Evolutionary conservation across 2,329 filamentous ascomycete genomes (phyloP).

Genomic region (Colletotrichum horii): DNA sequence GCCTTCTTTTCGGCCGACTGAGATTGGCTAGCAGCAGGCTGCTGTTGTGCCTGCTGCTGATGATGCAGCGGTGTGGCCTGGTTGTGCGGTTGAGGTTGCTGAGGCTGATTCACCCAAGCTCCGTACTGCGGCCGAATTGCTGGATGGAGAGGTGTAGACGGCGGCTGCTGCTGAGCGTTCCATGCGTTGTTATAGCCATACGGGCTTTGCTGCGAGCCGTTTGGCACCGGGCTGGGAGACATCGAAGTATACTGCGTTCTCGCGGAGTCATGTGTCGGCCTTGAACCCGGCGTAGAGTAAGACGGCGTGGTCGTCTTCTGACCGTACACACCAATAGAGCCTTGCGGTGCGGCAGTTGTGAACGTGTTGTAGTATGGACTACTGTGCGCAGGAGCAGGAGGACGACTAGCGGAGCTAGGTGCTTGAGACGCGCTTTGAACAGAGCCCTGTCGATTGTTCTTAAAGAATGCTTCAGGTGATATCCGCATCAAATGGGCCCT

Average conservation of each 20-base stretch:
- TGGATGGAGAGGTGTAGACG: conserved; percentile 35
- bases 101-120: conserved; percentile 13
- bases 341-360: conserved; percentile 1
- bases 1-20: neutral
- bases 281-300: conserved; percentile 10
- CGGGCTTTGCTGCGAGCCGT: conserved; percentile 7
- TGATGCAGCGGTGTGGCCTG: conserved; percentile 23
- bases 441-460: conserved; percentile 22
- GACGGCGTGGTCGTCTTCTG: conserved; percentile 19
- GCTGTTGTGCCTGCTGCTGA: neutral
- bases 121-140: conserved; percentile 39
- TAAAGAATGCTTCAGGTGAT: conserved; percentile 39
- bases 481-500: conserved; percentile 48
- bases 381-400: neutral
- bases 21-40: neutral
- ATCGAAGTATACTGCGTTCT: conserved; percentile 14
- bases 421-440: conserved; percentile 19
- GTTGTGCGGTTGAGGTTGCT: neutral
- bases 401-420: neutral
- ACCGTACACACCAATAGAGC: conserved; percentile 20
- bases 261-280: neutral
- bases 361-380: conserved; percentile 13
- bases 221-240: conserved; percentile 7
- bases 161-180: conserved; percentile 19
- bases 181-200: conserved; percentile 11